These are phyloP conservation scores for Boletus vinaceobasis DNA, from an alignment of 768 basidiomycete species.

Conservation along the genomic window DNA sequence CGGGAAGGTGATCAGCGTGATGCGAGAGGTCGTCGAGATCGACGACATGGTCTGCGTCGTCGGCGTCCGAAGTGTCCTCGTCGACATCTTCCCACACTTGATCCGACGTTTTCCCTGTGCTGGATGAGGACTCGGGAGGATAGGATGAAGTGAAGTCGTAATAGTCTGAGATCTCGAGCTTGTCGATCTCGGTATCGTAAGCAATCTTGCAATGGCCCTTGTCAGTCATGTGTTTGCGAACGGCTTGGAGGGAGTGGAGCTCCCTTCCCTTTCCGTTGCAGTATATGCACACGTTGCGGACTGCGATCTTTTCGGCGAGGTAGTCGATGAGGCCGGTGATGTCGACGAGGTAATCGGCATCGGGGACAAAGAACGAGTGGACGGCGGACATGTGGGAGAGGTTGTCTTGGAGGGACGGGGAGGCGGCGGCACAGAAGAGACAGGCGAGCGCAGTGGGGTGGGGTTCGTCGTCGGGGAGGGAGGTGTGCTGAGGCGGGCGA, in stretches of 20 bases:
- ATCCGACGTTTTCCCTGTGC: not conserved
- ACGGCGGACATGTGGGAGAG: conserved; percentile 80
- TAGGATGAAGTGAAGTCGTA: conserved; percentile 90
- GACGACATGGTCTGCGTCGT: conserved; percentile 12
- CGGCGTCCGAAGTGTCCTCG: conserved; percentile 18
- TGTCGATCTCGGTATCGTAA: conserved; percentile 77
- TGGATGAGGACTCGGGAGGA: conserved; percentile 40
- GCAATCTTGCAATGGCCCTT: conserved; percentile 96
- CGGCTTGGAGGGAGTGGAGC: conserved; percentile 81
- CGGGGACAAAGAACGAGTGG: conserved; percentile 97
- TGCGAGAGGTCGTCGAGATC: conserved; percentile 6
- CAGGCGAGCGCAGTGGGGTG: conserved; percentile 49
- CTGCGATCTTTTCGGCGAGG: conserved; percentile 88
- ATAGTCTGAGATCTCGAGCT: conserved; percentile 85
- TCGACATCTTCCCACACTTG: conserved; percentile 37
- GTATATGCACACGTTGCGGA: conserved; percentile 90
- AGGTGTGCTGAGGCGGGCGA: not conserved
- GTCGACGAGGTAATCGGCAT: conserved; percentile 87
- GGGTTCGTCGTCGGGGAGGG: not conserved
- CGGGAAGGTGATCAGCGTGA: conserved; percentile 42
- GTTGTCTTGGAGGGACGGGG: conserved; percentile 56
- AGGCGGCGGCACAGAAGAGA: conserved; percentile 74
- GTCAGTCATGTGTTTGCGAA: conserved; percentile 92
- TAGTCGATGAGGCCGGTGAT: conserved; percentile 76
- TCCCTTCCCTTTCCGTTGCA: conserved; percentile 83